Evolutionary conservation across 805 yeast genomes (phyloP).

Genomic region (Yarrowia deformans): DNA sequence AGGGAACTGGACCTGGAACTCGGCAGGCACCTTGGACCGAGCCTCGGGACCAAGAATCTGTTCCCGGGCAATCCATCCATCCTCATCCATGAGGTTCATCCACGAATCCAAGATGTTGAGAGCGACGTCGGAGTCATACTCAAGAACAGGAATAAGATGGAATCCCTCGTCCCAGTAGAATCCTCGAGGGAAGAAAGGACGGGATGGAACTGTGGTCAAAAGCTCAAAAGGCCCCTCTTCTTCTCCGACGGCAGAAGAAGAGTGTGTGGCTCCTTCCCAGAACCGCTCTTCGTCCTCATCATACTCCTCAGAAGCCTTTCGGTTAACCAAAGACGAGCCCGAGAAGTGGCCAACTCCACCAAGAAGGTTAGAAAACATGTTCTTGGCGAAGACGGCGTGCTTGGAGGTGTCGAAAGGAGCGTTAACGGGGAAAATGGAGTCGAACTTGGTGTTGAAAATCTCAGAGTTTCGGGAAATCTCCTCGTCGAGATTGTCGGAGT

Average conservation of each 20-base stretch:
- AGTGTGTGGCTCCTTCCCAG: constrained; percentile 47
- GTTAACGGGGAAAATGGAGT: constrained; percentile 57
- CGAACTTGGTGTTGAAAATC: constrained; percentile 62
- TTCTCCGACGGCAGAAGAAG: constrained; percentile 37
- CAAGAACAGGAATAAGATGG: constrained; percentile 80
- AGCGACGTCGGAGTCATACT: constrained; percentile 82
- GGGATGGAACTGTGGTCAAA: constrained; percentile 85
- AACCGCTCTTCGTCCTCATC: constrained; percentile 66
- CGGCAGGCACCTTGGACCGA: constrained; percentile 82
- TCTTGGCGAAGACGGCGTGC: constrained; percentile 70
- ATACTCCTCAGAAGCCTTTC: constrained; percentile 70
- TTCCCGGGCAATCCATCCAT: constrained; percentile 97
- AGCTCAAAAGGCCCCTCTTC: constrained; percentile 79
- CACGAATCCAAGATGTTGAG: constrained; percentile 84
- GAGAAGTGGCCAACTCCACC: constrained; percentile 92
- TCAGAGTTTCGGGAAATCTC: constrained; percentile 50
- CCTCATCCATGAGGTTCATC: constrained; percentile 83
- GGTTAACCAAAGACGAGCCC: constrained; percentile 84
- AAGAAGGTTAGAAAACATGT: constrained; percentile 77
- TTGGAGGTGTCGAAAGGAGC: constrained; percentile 59
- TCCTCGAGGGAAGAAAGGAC: constrained; percentile 95
- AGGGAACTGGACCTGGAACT: constrained; percentile 86
- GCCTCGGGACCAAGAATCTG: constrained; percentile 93
- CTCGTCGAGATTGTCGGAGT: constrained; percentile 42
- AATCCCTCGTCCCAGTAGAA: constrained; percentile 99